Evolutionary conservation across 495 filamentous ascomycete genomes (phyloP), one percentile per base, ranked within the genome.

Genomic region (Aspergillus nanangensis): DNA sequence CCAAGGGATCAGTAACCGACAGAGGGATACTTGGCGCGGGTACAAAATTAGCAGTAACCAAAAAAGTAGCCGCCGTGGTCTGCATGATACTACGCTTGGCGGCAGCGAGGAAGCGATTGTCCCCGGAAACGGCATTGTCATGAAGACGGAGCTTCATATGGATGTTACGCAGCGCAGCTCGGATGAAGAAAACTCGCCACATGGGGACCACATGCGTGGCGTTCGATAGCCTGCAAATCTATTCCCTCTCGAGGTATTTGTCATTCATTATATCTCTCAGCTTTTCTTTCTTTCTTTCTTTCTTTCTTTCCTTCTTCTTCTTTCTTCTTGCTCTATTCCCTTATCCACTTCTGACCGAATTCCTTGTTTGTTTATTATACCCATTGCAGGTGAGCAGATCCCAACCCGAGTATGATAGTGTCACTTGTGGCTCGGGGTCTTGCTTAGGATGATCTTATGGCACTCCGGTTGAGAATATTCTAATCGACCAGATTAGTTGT

Each of bases 101-200:
- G 37, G 37, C 1, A 39, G 37, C 20, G 37, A 39, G 21, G 37
- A 39, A 19, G 37, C 37, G 8, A 39, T 39, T 39, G 37, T 39
- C n/a, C 37, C 37, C 2, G 37, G 20, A 21, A 19, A 22, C 20
- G 37, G 37, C 7, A 39, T 39, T n/a, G 20, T 39, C 18, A 10
- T 39, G 37, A 39, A 39, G 37, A 39, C 37, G 8, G 37, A 39
- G 20, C 21, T 39, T 9, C 18, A 21, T 3, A 39, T 39, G 37
- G 37, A 39, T 39, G 33, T 36, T 4, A 21, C 13, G 37, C 37
- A 39, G 17, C 37, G 20, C 11, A 11, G 5, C 25, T 29, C 25
- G 25, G 25, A 29, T 29, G 25, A 29, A 29, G 25, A 29, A 11
- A 5, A 11, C 7, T 7, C 11, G 25, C 25, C 25, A 5, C 25